Evolutionary conservation across 371 early-diverging fungal genomes (phyloP).

Genomic region (Apophysomyces trapeziformis): DNA sequence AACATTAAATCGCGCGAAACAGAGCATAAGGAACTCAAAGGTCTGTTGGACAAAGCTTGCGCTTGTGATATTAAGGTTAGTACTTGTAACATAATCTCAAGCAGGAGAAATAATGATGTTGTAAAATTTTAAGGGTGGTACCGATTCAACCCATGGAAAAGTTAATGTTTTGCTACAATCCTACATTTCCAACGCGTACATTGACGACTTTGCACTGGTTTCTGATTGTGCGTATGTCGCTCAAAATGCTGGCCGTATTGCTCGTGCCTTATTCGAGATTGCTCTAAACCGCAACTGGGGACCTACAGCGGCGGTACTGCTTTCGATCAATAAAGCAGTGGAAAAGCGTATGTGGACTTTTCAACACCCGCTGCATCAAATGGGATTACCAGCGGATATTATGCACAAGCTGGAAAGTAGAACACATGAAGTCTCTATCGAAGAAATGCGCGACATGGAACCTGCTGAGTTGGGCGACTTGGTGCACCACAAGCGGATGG

Average conservation of each 20-base stretch:
- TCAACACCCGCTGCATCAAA: constrained; percentile 91
- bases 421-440: constrained; percentile 58
- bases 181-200: constrained; percentile 74
- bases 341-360: constrained; percentile 95
- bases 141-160: constrained; percentile 83
- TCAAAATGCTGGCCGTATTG: constrained; percentile 91
- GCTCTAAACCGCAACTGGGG: constrained; percentile 91
- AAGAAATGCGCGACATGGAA: constrained; percentile 87
- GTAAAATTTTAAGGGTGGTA: constrained; percentile 42
- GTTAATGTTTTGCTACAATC: constrained; percentile 92
- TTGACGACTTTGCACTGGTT: constrained; percentile 92
- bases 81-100: background rate
- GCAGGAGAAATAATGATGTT: background rate
- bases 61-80: constrained; percentile 84
- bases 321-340: constrained; percentile 87
- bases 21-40: constrained; percentile 82
- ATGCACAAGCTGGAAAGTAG: constrained; percentile 75
- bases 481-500: constrained; percentile 83
- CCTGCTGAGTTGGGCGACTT: constrained; percentile 85
- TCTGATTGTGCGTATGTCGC: constrained; percentile 93
- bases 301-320: constrained; percentile 77
- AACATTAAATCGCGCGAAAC: constrained; percentile 89
- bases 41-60: constrained; percentile 69
- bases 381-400: constrained; percentile 78
- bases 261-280: constrained; percentile 96